Percentiles rank a stretch among this genome's conserved stretches.
Evolutionary conservation across 768 basidiomycete genomes (phyloP).

Genomic region (Tulasnella sp.): DNA sequence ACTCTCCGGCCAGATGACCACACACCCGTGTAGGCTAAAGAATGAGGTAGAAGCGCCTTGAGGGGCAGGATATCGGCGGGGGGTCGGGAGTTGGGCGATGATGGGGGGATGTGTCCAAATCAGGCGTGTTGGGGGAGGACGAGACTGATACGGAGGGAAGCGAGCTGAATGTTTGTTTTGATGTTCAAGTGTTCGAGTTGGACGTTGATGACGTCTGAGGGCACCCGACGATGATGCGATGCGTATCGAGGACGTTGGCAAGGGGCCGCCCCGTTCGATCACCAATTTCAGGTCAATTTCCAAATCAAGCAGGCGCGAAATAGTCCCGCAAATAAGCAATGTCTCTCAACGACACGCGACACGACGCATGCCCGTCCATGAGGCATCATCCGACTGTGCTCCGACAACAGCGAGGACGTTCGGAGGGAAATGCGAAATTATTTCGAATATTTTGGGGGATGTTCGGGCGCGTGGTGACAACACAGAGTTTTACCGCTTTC

Average conservation of each 20-base stretch:
- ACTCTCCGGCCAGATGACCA: background rate
- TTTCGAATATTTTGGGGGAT: background rate
- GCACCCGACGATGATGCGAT: background rate
- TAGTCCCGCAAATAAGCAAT: background rate
- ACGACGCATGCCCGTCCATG: background rate
- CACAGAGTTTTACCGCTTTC: background rate
- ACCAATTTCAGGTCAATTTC: background rate
- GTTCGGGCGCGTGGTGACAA: background rate
- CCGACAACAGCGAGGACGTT: background rate
- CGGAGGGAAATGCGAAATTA: background rate
- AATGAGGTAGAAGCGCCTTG: background rate
- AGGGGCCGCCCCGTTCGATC: background rate
- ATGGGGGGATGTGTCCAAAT: background rate
- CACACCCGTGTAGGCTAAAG: background rate
- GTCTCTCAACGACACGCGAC: background rate
- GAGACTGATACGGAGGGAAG: background rate
- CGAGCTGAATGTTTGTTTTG: background rate
- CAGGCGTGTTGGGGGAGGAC: background rate
- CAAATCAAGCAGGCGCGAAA: background rate
- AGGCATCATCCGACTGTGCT: background rate
- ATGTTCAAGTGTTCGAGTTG: background rate
- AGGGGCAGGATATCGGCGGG: background rate
- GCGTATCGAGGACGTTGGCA: background rate
- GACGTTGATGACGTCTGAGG: background rate
- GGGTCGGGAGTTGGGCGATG: background rate